Evolutionary conservation across 495 filamentous ascomycete genomes (phyloP), one percentile per base, ranked within the genome.

Genomic region (Collariella sp.): DNA sequence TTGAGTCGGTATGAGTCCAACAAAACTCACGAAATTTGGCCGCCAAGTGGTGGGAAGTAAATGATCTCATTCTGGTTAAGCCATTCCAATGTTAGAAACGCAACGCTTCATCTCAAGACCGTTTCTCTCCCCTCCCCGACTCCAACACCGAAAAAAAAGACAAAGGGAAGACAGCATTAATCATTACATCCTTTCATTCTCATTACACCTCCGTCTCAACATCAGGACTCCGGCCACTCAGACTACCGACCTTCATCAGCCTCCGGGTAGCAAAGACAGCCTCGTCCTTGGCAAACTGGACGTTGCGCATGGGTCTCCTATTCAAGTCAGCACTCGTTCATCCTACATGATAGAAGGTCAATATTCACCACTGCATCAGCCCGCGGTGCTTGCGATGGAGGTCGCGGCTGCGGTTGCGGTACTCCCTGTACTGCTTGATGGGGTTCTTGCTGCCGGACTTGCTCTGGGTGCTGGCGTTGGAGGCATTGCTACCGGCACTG

Each of bases 271-370:
- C 84, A 59, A 79, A 80, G 57, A 79, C 76, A 0, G 80, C 73
- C 71, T 88, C 80, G 61, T 87, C 77, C 71, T 86, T 87, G 35
- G 83, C 84, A 54, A 88, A 88, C 66, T 79, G 79, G 52, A 77
- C 70, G 59, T 85, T 83, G 59, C 85, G 68, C 72, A 84, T 78
- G 22, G 85, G 84, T 64, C 79, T 65, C 67, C 67, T 68, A 23
- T 16, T 33, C 23, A 1, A 22, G 50, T 52, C 16, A 54, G 36
- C 35, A 55, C 57, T 44, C 50, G 42, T 20, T 42, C 15, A 18
- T 35, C 18, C 5, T 46, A 16, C 39, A 13, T 12, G 24, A n/a
- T 2, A 10, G 31, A 40, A 15, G 11, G n/a, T n/a, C 5, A 20
- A 23, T 26, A 62, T 65, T 49, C 20, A 84, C 84, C 85, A 89